Conservation (phyloP, 305 asterid genomes). For the Fraxinus sp. region DNA sequence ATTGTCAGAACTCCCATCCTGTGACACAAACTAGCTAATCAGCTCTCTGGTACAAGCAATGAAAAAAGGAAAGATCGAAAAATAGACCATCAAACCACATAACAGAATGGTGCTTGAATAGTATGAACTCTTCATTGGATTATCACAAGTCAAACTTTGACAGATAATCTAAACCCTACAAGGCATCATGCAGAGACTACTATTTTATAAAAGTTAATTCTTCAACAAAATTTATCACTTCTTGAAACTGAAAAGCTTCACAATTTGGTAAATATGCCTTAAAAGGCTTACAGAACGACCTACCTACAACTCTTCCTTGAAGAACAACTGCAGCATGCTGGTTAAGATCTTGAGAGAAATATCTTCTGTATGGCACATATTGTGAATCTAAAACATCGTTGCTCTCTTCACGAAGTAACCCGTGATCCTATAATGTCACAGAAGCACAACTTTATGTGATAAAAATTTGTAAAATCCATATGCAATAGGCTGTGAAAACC, state of each 20-base stretch:
- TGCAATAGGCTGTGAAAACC: slow-evolving; percentile 10
- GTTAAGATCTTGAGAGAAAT: slow-evolving; percentile 82
- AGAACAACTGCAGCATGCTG: slow-evolving; percentile 98
- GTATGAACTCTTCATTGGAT: background rate
- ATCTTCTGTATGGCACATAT: slow-evolving; percentile 78
- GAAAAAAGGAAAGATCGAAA: background rate
- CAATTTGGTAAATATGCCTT: background rate
- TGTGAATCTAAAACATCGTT: slow-evolving; percentile 74
- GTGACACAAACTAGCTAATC: background rate
- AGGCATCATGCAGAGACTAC: background rate
- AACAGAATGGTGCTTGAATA: background rate
- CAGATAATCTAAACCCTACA: background rate
- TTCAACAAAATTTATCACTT: background rate
- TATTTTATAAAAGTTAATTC: background rate
- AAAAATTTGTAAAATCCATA: slow-evolving; percentile 5
- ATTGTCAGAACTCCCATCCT: background rate
- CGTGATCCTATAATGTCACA: slow-evolving; percentile 70
- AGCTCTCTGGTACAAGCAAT: background rate
- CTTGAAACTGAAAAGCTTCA: background rate
- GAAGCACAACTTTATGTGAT: slow-evolving; percentile 10
- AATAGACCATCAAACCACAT: background rate
- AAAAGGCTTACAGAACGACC: slow-evolving; percentile 24
- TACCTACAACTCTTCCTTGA: slow-evolving; percentile 94
- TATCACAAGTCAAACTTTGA: background rate
- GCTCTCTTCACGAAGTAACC: slow-evolving; percentile 55